Base-by-base conservation (phyloP, 2,329 filamentous ascomycete species). In the Sporothrix dimorphospora region DNA sequence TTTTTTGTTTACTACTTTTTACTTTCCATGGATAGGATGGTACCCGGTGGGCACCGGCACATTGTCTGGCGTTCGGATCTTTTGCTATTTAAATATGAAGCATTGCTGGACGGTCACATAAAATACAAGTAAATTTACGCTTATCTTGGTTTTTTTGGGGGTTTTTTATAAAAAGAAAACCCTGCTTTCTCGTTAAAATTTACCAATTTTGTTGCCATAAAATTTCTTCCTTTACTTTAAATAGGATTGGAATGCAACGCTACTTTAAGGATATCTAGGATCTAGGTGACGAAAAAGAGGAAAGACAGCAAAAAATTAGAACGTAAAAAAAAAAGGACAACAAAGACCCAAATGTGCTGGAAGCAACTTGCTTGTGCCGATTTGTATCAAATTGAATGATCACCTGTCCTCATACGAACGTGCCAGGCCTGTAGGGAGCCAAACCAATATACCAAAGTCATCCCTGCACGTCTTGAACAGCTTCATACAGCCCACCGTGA, bases 191-290 rank as follows among this genome's bases (percentile, higher is more conserved):
- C 12, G 0, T 5, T 6, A 19, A 16, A 5, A 0, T 19, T 47
- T 16, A 47, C 42, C 42, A 47, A 47, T 34, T 3, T 6, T 34
- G 11, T 40, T n/a, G 12, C 16, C 42, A 63, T 45, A 42, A 65
- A 34, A 14, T 7, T 34, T 9, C n/a, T 59, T 7, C 27, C 30
- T 47, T 49, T 27, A 61, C 21, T 65, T 65, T 8, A n/a, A n/a
- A 11, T n/a, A 55, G 1, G 1, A 16, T 16, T 19, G 47, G 11
- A 66, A 34, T 21, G 21, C 42, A 66, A 66, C 42, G 63, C 24
- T 49, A 66, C 24, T n/a, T 63, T 47, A 6, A 34, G 63, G 42
- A 66, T 49, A 38, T 71, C 57, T 71, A 71, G 69, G 69, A 40
- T 65, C 69, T 53, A 65, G 45, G 57, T n/a, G 8, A 42, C 12